Evolutionary conservation across 2,329 filamentous ascomycete species (phyloP), one percentile per base, ranked within the genome.

Genomic region (Trichoderma atrobrunneum): DNA sequence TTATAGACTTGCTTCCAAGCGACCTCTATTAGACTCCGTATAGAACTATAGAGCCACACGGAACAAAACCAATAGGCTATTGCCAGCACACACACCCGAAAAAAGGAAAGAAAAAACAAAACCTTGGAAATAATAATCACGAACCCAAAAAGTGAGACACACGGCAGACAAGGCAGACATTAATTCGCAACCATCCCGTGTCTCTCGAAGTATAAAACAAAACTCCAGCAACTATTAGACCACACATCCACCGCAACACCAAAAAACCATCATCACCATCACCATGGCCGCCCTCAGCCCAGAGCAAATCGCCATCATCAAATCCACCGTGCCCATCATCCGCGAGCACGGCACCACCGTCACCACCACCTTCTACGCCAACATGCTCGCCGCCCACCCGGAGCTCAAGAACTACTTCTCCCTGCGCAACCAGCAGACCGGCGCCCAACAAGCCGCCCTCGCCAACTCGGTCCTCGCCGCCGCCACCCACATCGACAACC

Each of bases 311-410:
- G 82, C 86, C 73, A 90, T 92, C 76, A 90, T 95, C 84, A 94
- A 94, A 81, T 86, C 92, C 51, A 95, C 93, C 1, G 91, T 90
- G 48, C 93, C 93, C 3, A 87, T 93, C 28, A 86, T 95, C 10
- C 87, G 89, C 74, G 84, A 89, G 73, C 88, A 94, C 79, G 92
- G 92, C 80, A 84, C 84, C 26, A 83, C 85, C 57, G 93, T 95
- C 80, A 94, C 92, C 16, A 85, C 84, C 3, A 82, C 87, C 74
- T 94, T 95, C 84, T 95, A 95, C 84, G 82, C 84, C 59, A 91
- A 89, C 82, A 85, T 95, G 82, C 85, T 95, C 30, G 75, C 74
- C 18, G 88, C 88, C 5, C 84, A 92, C 75, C 92, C 92, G 0
- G 84, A 86, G 21, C 85, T 95, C 30, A 88, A 88, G 75, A 89